Conservation (phyloP, 805 yeast genomes). For the Candida insectorum region DNA sequence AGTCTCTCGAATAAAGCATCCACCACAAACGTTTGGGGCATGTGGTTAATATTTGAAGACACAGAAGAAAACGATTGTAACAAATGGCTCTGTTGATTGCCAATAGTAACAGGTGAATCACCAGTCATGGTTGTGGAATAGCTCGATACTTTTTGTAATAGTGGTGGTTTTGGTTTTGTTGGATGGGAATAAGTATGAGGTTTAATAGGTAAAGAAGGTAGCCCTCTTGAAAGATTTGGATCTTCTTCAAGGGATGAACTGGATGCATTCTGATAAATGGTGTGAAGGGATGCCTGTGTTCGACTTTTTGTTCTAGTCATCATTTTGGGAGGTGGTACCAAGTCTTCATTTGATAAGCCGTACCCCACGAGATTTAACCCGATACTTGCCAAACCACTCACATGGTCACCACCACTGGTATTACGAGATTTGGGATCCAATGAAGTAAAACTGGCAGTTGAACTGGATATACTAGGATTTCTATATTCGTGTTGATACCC, state of each 20-base stretch:
- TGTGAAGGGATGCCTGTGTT: no score
- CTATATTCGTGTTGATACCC: conserved; percentile 5
- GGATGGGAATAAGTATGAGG: no score
- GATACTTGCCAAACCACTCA: conserved; percentile 15
- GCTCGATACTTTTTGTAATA: not conserved
- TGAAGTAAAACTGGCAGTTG: conserved; percentile 9
- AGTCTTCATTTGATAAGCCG: conserved; percentile 25
- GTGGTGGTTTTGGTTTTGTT: no score
- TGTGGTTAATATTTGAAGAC: conserved; percentile 26
- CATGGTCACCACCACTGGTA: conserved; percentile 4
- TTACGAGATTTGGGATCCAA: conserved; percentile 12
- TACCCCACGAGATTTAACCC: conserved; percentile 28
- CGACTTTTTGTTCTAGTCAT: conserved; percentile 4
- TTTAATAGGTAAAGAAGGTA: no score
- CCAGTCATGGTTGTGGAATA: no score
- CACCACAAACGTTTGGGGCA: conserved; percentile 35
- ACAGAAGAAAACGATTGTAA: conserved; percentile 34
- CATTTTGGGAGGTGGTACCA: conserved; percentile 19
- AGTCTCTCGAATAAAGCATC: conserved; percentile 37
- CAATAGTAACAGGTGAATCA: no score
- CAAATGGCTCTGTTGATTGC: conserved; percentile 16
- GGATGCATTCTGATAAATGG: no score
- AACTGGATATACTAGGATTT: conserved; percentile 9
- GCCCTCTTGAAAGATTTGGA: no score
- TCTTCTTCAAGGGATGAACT: no score